Base-by-base conservation (phyloP, 441 rosid species). In the Bocquillonia castaneifolia region DNA sequence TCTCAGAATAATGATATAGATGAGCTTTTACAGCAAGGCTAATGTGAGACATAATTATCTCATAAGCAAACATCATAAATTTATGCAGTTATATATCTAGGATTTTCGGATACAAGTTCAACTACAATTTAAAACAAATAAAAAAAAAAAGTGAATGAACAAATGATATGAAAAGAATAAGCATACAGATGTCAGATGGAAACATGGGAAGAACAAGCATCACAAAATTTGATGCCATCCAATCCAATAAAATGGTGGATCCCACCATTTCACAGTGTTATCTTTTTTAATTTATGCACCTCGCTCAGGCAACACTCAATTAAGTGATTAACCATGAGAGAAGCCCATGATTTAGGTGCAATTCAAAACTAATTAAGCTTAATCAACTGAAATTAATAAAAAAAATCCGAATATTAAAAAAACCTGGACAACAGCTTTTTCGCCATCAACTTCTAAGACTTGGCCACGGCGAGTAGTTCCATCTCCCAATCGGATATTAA, bases 361-460 rank as follows among this genome's bases (percentile, higher is more conserved):
- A n/a, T n/a, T n/a, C n/a, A n/a, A n/a, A n/a, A n/a, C n/a, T n/a
- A 57, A 45, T 45, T 29, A 25, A 26, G 42, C 28, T 6, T 12
- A 2, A 67, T 25, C 14, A 44, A 15, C 25, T 29, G 26, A 56
- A 58, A 20, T 9, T 20, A 0, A 9, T 1, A 5, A 44, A 36
- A 9, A 57, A 47, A 39, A 56, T 9, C 17, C n/a, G 9, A 22
- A 67, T 10, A 29, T 14, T 31, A 42, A 56, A 28, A 13, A 72
- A 6, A 71, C 96, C 88, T 90, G 94, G 67, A 92, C 93, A 80
- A 90, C 90, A 72, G 96, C 97, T 74, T 87, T 93, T 80, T 90
- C 98, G 53, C 97, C 96, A 78, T 93, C 98, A 72, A 90, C 97
- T 86, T 90, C 98, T 17, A 93, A 79, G 71, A 93, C 98, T 76